phyloP scores from a whole-genome alignment of 768 basidiomycete genomes.

The Trametes cinnabarina region DNA sequence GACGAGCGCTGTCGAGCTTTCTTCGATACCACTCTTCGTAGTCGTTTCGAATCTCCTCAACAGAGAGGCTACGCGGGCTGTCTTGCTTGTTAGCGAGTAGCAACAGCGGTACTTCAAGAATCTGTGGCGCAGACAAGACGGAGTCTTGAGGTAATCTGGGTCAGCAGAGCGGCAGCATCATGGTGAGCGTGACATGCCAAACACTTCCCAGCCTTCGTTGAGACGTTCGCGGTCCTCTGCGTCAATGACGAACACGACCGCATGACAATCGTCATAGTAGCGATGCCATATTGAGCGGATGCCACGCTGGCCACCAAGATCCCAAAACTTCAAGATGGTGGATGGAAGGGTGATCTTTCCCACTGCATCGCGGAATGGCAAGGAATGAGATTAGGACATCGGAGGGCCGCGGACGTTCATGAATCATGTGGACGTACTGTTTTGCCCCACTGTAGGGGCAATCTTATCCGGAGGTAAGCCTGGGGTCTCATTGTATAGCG shows the following conservation, averaged over 20 bases:
- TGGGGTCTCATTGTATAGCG: constrained; percentile 81
- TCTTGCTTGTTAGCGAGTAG: constrained; percentile 98
- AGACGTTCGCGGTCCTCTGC: constrained; percentile 87
- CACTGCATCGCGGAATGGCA: constrained; percentile 45
- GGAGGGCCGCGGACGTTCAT: background rate
- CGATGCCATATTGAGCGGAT: constrained; percentile 92
- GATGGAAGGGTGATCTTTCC: constrained; percentile 93
- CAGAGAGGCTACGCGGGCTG: constrained; percentile 70
- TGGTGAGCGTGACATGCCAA: constrained; percentile 58
- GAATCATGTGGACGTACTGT: constrained; percentile 59
- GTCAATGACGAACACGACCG: constrained; percentile 93
- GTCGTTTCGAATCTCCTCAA: constrained; percentile 86
- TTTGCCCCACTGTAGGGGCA: constrained; percentile 95
- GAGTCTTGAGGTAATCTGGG: constrained; percentile 62
- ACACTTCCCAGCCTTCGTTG: constrained; percentile 95
- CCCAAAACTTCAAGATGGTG: constrained; percentile 94
- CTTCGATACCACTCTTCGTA: constrained; percentile 86
- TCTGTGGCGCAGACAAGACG: constrained; percentile 86
- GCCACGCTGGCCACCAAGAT: constrained; percentile 91
- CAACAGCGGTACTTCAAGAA: constrained; percentile 85
- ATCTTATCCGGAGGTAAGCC: constrained; percentile 92
- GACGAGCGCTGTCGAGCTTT: constrained; percentile 64
- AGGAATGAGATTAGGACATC: background rate
- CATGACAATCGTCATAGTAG: constrained; percentile 97
- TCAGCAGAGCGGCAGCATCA: constrained; percentile 24